Conservation (phyloP, 2,329 filamentous ascomycete species). For the Fusarium humuli region DNA sequence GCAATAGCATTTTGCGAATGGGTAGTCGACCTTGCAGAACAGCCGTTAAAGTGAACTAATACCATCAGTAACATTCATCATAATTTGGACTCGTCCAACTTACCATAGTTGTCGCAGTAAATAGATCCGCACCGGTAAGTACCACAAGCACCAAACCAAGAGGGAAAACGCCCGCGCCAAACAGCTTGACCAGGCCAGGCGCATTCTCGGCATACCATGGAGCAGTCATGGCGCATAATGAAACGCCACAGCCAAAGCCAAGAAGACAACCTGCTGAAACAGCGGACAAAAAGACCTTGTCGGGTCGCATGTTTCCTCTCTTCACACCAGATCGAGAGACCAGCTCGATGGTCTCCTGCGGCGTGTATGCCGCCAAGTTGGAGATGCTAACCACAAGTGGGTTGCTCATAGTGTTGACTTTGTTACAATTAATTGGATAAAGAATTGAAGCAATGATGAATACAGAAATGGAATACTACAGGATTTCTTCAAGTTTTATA, state of each 20-base stretch:
- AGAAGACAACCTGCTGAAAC: conserved; percentile 40
- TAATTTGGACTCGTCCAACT: background rate
- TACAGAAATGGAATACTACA: background rate
- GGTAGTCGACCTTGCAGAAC: conserved; percentile 37
- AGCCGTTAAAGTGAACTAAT: conserved; percentile 41
- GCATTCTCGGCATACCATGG: conserved; percentile 44
- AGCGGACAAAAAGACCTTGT: conserved; percentile 41
- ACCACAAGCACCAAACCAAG: conserved; percentile 39
- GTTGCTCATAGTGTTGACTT: conserved; percentile 26
- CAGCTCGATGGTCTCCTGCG: conserved; percentile 39
- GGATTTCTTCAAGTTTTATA: background rate
- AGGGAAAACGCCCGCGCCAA: conserved; percentile 41
- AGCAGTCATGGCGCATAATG: conserved; percentile 35
- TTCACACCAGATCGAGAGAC: conserved; percentile 39
- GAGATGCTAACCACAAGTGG: conserved; percentile 32
- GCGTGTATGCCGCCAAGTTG: conserved; percentile 38
- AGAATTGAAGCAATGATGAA: background rate
- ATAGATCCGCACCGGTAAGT: conserved; percentile 39
- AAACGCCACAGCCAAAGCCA: conserved; percentile 41
- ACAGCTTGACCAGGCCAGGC: conserved; percentile 37
- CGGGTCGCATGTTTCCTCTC: conserved; percentile 29
- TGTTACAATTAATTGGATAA: background rate
- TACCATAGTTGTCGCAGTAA: conserved; percentile 42
- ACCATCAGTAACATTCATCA: background rate
- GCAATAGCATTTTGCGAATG: conserved; percentile 43